Percentiles rank a stretch among this genome's conserved stretches.
Evolutionary conservation across 2,329 filamentous ascomycete species (phyloP).

Genomic region (Gaeumannomyces tritici): DNA sequence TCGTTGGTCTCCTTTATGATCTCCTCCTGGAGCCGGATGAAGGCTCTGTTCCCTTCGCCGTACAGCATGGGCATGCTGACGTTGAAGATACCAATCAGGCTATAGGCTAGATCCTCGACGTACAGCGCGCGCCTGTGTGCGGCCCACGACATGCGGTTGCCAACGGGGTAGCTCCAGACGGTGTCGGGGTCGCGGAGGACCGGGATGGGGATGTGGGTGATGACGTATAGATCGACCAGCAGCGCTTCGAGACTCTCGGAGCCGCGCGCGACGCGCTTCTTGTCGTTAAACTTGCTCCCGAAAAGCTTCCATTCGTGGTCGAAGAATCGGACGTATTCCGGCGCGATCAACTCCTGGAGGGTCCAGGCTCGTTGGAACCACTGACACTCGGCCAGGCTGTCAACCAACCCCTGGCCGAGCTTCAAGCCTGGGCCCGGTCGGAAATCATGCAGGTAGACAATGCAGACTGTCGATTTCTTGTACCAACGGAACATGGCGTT

Average conservation of each 20-base stretch:
- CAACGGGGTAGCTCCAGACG: constrained; percentile 7
- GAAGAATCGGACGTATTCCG: constrained; percentile 11
- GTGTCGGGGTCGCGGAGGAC: constrained; percentile 9
- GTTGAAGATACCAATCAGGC: constrained; percentile 17
- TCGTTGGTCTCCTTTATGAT: no score
- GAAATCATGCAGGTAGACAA: constrained; percentile 22
- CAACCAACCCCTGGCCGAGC: no score
- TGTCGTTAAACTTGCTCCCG: constrained; percentile 8
- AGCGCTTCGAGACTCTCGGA: constrained; percentile 3
- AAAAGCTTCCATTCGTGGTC: constrained; percentile 11
- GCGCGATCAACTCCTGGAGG: constrained; percentile 13
- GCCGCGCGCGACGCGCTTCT: no score
- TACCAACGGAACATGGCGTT: constrained; percentile 20
- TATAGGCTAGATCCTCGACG: constrained; percentile 17
- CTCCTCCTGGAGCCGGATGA: constrained; percentile 16
- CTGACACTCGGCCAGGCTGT: not conserved
- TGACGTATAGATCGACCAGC: constrained; percentile 9
- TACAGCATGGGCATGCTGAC: constrained; percentile 20
- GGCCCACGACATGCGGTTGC: constrained; percentile 17
- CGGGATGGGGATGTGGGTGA: constrained; percentile 18
- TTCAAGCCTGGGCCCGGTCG: constrained; percentile 5
- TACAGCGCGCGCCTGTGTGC: constrained; percentile 12
- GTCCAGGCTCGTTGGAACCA: constrained; percentile 15
- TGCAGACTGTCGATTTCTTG: constrained; percentile 20
- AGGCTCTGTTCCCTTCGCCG: constrained; percentile 16